These are phyloP conservation scores for Carpinus viminea DNA, from an alignment of 306 rosid species.

Conservation along the genomic window DNA sequence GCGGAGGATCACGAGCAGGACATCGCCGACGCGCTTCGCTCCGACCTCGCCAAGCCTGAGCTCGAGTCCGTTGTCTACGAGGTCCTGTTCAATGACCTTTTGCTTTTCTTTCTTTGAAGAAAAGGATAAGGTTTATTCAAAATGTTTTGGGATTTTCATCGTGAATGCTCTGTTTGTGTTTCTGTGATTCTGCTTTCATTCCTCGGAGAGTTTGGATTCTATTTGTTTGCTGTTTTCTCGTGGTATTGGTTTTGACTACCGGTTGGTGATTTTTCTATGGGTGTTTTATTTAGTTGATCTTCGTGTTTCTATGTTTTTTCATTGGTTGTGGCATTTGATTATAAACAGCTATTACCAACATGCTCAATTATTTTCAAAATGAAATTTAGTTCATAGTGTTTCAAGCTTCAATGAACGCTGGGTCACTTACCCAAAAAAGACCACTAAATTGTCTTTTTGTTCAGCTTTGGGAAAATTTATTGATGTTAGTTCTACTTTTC, in stretches of 20 bases:
- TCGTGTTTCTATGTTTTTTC: too few species aligned
- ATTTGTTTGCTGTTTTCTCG: too few species aligned
- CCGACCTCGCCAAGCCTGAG: conserved; percentile 50
- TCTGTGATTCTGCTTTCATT: not conserved
- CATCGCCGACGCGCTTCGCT: conserved; percentile 31
- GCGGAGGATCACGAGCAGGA: conserved; percentile 25
- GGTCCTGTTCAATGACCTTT: conserved; percentile 24
- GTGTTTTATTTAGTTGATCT: too few species aligned
- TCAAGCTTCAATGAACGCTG: too few species aligned
- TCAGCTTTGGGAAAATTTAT: not conserved
- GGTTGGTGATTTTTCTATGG: too few species aligned
- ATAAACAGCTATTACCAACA: too few species aligned
- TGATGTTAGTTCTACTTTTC: not conserved
- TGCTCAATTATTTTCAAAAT: too few species aligned
- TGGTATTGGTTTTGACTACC: too few species aligned
- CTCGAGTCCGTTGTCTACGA: conserved; percentile 43
- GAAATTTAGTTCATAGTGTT: too few species aligned
- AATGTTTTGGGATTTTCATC: not conserved
- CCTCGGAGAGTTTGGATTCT: too few species aligned
- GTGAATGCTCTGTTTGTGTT: not conserved
- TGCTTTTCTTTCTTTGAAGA: not conserved
- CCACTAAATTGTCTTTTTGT: not conserved
- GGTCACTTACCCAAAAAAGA: too few species aligned
- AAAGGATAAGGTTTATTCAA: not conserved
- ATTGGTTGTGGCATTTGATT: too few species aligned